Conservation (phyloP, 208 protist genomes). For the Wallacemonas sp. region DNA sequence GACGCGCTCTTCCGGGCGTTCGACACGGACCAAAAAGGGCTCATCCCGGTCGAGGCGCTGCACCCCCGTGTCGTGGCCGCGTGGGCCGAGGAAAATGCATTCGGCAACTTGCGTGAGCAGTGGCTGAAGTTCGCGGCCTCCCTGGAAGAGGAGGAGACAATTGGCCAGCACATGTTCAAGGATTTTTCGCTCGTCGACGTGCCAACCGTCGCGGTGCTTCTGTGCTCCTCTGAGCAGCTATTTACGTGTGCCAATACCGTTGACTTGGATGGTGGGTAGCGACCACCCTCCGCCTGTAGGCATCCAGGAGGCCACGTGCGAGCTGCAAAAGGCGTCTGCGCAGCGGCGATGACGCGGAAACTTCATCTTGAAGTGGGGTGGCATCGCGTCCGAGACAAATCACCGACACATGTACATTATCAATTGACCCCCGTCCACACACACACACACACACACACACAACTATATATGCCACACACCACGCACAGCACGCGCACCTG, state of each 20-base stretch:
- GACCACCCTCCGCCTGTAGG: background rate
- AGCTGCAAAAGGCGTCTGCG: too few species aligned
- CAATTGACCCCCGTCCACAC: too few species aligned
- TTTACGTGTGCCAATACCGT: conserved; percentile 50
- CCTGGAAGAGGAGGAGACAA: conserved; percentile 32
- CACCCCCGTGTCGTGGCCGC: conserved; percentile 41
- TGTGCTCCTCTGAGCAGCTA: conserved; percentile 42
- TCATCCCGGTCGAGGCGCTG: conserved; percentile 55
- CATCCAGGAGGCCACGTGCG: too few species aligned
- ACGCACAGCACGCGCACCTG: too few species aligned
- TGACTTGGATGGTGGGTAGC: conserved; percentile 56
- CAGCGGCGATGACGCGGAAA: too few species aligned
- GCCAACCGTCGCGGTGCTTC: conserved; percentile 36
- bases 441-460: too few species aligned
- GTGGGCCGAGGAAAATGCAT: conserved; percentile 69
- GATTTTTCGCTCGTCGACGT: conserved; percentile 34
- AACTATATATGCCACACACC: too few species aligned
- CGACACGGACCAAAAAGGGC: conserved; percentile 40
- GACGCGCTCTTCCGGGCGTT: conserved; percentile 66
- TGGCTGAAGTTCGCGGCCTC: conserved; percentile 62
- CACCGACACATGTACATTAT: too few species aligned
- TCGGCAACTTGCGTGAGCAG: conserved; percentile 64
- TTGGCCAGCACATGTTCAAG: conserved; percentile 28
- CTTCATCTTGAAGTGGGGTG: too few species aligned
- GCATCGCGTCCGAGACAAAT: too few species aligned